Base-by-base conservation (phyloP, 495 filamentous ascomycete species). In the Hypomontagnella monticulosa region DNA sequence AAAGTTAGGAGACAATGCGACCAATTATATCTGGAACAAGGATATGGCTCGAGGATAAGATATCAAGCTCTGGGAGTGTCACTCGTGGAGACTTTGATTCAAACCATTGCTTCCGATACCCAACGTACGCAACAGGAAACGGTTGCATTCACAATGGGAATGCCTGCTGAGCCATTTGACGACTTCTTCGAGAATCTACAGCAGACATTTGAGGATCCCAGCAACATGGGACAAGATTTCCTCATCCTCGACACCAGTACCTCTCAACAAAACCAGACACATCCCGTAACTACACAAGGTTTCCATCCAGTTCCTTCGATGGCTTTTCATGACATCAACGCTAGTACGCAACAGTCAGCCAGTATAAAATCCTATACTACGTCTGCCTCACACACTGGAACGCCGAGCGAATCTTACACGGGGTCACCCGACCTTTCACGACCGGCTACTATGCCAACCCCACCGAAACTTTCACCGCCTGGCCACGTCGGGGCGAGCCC, bases 21-120 rank as follows among this genome's bases (percentile, higher is more conserved):
- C 32, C 67, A 62, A 14, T 73, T 83, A 12, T 81, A 82, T 60
- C 42, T 64, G n/a, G 49, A 72, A 53, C 68, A 76, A 12, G 75
- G 72, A 5, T 57, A 50, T 18, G 59, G 62, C 15, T 55, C 69
- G 11, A 78, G 81, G 12, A 48, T 59, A 36, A 63, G 57, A 7
- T 82, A 81, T 63, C 76, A 83, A 62, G 50, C 51, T 7, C 63
- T 74, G 19, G 76, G 74, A 36, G 67, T 82, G 23, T 56, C 70
- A 4, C 53, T 81, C 4, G 59, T 83, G 12, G 72, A 78, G 32
- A 62, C 49, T 47, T 36, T 81, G 15, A 63, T 74, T 50, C 55
- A 53, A 18, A 64, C 37, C 15, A 30, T 70, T 30, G 19, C 66
- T 27, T 41, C 69, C 34, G 51, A 60, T 20, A 30, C 63, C 27